Conservation (phyloP, 1,139 yeast species). For the Geotrichum candidum region DNA sequence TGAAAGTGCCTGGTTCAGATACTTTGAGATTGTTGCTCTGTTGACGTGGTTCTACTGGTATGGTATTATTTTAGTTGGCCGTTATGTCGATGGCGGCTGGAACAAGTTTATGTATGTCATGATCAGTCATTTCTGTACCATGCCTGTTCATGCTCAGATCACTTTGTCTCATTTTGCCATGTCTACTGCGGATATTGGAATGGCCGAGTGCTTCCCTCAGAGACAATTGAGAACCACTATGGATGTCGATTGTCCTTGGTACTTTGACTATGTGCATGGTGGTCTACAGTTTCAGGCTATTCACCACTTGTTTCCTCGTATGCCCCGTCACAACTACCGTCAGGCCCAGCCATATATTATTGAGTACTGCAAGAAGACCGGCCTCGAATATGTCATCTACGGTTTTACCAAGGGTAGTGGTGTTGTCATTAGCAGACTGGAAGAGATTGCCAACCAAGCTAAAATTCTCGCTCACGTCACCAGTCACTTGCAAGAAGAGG, state of each 20-base stretch:
- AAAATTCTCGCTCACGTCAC: slow-evolving; percentile 64
- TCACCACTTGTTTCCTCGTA: slow-evolving; percentile 82
- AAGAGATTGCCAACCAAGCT: slow-evolving; percentile 76
- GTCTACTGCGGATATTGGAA: slow-evolving; percentile 84
- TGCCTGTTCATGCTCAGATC: slow-evolving; percentile 89
- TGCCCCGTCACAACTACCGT: slow-evolving; percentile 83
- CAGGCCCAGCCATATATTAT: slow-evolving; percentile 65
- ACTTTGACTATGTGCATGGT: slow-evolving; percentile 89
- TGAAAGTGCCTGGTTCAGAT: slow-evolving; percentile 80
- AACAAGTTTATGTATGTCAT: slow-evolving; percentile 54
- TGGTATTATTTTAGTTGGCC: slow-evolving; percentile 57
- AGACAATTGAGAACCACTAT: slow-evolving; percentile 84
- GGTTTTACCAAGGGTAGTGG: slow-evolving; percentile 77
- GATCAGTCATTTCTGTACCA: slow-evolving; percentile 73
- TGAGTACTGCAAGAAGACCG: slow-evolving; percentile 70
- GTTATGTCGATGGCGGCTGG: slow-evolving; percentile 46
- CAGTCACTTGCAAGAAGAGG: slow-evolving; percentile 32
- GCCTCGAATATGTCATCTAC: slow-evolving; percentile 74
- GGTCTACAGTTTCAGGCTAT: slow-evolving; percentile 90
- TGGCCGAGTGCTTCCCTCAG: slow-evolving; percentile 72
- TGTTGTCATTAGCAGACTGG: slow-evolving; percentile 61
- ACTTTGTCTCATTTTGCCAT: slow-evolving; percentile 87
- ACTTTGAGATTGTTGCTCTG: slow-evolving; percentile 67
- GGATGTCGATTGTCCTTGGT: slow-evolving; percentile 92
- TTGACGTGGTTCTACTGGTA: slow-evolving; percentile 70